Base-by-base conservation (phyloP, 2,329 filamentous ascomycete species). In the Xylaria sp. region DNA sequence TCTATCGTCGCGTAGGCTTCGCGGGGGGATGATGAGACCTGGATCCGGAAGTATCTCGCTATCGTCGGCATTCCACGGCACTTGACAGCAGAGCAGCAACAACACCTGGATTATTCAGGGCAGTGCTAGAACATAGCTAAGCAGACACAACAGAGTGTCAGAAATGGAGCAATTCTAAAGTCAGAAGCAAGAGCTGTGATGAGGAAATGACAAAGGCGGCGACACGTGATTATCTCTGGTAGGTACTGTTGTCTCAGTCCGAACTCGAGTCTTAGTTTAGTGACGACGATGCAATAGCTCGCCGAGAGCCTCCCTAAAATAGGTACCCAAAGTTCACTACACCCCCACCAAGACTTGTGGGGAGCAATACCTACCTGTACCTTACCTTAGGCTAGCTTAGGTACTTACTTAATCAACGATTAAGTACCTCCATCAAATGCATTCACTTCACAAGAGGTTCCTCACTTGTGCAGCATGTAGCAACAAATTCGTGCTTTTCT, bases 241-340 rank as follows among this genome's bases (percentile, higher is more conserved):
- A 48, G 47, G 17, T 49, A 47, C 25, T 23, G 35, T 46, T 37
- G 53, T 38, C 58, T 40, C 40, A 54, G 53, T 55, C 38, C 49
- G 44, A 47, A 49, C 58, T 61, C 29, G 38, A 57, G 47, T 5
- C 37, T 54, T 13, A 9, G 17, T 19, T 41, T 33, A 21, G 17
- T 58, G 52, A 52, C 48, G 56, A 48, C 35, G 27, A 49, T 58
- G 19, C 31, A 33, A 38, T 44, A 19, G 19, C 40, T 29, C n/a
- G 10, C 21, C 25, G 3, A 29, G 35, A 31, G 44, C 51, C 47
- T 31, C 48, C 29, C n/a, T n/a, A n/a, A n/a, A n/a, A n/a, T n/a
- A 27, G 21, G 41, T 44, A 21, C 41, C 41, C 23, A 44, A n/a
- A n/a, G n/a, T n/a, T n/a, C n/a, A n/a, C n/a, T n/a, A n/a, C n/a